Evolutionary conservation across 495 filamentous ascomycete genomes (phyloP).

Genomic region (Astrothelium subdiscretum): DNA sequence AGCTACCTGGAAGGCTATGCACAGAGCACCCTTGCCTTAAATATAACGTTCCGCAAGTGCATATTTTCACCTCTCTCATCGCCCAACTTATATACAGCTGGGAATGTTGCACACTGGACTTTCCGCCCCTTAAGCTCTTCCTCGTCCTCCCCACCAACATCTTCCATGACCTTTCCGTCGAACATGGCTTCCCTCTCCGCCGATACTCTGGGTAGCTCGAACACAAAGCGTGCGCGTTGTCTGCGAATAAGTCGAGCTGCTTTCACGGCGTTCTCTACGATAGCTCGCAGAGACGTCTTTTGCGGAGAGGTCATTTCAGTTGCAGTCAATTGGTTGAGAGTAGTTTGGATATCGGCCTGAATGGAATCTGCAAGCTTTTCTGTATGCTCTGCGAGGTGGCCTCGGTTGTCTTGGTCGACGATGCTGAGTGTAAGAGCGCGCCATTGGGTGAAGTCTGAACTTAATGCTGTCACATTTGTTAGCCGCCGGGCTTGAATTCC

Average conservation of each 20-base stretch:
- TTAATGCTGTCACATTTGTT: neutral
- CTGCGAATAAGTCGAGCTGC: slow-evolving; percentile 6
- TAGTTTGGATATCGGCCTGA: neutral
- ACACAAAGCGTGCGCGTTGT: slow-evolving; percentile 10
- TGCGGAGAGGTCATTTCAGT: neutral
- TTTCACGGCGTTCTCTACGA: neutral
- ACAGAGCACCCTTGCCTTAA: slow-evolving; percentile 24
- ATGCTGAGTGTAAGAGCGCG: neutral
- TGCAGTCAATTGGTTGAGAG: neutral
- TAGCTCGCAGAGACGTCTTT: neutral
- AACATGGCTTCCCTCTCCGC: slow-evolving; percentile 1
- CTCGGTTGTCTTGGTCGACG: neutral
- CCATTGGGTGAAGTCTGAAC: neutral
- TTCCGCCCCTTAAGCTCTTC: slow-evolving; percentile 7
- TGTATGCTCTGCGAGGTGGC: neutral
- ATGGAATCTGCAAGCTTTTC: neutral
- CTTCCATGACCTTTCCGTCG: slow-evolving; percentile 16
- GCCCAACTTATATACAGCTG: slow-evolving; percentile 22
- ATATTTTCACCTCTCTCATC: slow-evolving; percentile 22
- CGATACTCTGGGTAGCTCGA: slow-evolving; percentile 10
- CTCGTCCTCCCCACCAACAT: slow-evolving; percentile 14
- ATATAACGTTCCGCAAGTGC: slow-evolving; percentile 19
- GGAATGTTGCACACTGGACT: slow-evolving; percentile 23
- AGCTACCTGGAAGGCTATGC: neutral
- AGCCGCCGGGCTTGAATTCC: neutral